Evolutionary conservation across 805 yeast genomes (phyloP).

Genomic region (Metschnikowia picachoensis): DNA sequence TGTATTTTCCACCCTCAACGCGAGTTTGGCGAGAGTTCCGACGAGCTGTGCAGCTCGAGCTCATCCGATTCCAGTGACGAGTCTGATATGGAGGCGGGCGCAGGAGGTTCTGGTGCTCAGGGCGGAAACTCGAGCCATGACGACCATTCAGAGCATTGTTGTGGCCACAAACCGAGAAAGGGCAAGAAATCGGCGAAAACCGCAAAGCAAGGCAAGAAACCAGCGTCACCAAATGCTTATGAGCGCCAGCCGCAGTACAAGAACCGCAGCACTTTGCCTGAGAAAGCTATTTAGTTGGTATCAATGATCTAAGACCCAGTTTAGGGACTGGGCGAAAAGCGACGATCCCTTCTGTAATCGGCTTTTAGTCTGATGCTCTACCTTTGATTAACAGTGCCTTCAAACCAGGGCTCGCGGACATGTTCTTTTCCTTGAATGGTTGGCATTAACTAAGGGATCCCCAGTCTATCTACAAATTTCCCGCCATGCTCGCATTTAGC

Average conservation of each 20-base stretch:
- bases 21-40: slow-evolving; percentile 47
- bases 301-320: too few relatives aligned
- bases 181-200: slow-evolving; percentile 16
- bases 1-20: slow-evolving; percentile 81
- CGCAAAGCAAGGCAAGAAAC: not conserved
- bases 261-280: slow-evolving; percentile 15
- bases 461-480: too few relatives aligned
- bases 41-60: slow-evolving; percentile 13
- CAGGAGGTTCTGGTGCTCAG: not conserved
- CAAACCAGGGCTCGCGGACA: too few relatives aligned
- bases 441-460: too few relatives aligned
- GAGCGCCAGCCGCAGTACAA: slow-evolving; percentile 69
- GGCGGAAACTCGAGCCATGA: not conserved
- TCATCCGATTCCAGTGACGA: slow-evolving; percentile 33
- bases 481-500: too few relatives aligned
- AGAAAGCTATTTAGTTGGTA: slow-evolving; percentile 8
- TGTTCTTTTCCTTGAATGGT: too few relatives aligned
- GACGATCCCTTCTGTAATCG: too few relatives aligned
- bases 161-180: slow-evolving; percentile 23
- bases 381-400: too few relatives aligned
- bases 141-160: slow-evolving; percentile 21
- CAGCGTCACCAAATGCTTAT: slow-evolving; percentile 72
- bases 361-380: too few relatives aligned
- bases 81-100: slow-evolving; percentile 18
- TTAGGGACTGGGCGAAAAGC: too few relatives aligned